Conservation (phyloP, 805 yeast genomes). For the Groenewaldozyma salmanticensis region DNA sequence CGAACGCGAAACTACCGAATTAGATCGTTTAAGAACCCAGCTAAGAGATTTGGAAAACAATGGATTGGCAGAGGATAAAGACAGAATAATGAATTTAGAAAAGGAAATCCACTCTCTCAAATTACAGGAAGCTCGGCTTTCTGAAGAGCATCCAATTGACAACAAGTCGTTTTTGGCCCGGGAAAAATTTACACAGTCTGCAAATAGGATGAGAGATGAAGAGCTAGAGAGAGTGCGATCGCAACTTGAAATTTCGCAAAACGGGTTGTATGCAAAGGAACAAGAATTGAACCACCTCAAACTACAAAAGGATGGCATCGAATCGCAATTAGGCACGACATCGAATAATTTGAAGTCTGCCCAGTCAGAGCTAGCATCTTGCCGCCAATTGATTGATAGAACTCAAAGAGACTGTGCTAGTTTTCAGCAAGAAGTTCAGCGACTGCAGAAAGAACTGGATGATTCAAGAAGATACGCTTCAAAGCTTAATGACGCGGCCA, state of each 20-base stretch:
- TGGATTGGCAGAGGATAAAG: no score
- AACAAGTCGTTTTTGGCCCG: no score
- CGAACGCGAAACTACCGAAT: neutral
- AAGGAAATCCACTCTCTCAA: neutral
- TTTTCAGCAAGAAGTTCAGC: neutral
- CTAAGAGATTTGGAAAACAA: no score
- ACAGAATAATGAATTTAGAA: neutral
- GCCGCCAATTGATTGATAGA: neutral
- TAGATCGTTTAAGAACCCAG: no score
- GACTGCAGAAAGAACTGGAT: neutral
- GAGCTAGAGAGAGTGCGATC: no score
- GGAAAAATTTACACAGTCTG: no score
- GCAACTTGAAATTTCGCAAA: constrained; percentile 11
- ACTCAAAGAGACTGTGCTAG: neutral
- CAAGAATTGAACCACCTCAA: neutral
- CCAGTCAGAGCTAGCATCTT: neutral
- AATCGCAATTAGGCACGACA: neutral
- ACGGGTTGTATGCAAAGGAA: constrained; percentile 8
- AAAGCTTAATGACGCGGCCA: neutral
- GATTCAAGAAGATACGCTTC: neutral
- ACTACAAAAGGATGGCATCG: neutral
- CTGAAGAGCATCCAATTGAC: no score
- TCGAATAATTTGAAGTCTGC: neutral
- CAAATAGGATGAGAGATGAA: no score
- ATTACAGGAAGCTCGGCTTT: no score